Conservation (phyloP, 495 filamentous ascomycete genomes). For the Copromyces sp. region DNA sequence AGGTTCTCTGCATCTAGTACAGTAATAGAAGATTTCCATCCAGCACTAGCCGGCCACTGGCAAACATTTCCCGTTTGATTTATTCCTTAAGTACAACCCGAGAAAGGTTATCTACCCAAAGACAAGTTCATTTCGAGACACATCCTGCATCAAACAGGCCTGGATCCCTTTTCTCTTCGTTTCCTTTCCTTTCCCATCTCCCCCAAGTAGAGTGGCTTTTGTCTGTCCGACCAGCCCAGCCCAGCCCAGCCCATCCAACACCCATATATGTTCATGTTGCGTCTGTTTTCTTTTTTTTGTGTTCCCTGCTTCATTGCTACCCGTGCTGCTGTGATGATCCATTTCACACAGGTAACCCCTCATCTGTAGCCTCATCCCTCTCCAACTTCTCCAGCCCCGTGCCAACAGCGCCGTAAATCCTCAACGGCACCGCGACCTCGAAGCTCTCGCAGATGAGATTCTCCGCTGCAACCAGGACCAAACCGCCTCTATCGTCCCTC, state of each 20-base stretch:
- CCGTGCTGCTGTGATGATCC: neutral
- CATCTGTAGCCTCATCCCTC: conserved; percentile 34
- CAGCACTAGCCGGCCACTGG: neutral
- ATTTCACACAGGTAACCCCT: conserved; percentile 38
- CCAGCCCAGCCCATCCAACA: neutral
- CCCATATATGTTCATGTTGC: neutral
- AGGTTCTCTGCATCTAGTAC: neutral
- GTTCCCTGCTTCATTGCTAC: neutral
- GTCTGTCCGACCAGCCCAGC: neutral
- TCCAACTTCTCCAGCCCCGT: conserved; percentile 37
- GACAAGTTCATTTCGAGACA: neutral
- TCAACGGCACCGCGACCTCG: conserved; percentile 74
- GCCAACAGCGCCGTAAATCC: conserved; percentile 65
- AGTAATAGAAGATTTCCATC: neutral
- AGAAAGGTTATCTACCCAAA: neutral
- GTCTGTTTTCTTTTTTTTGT: neutral
- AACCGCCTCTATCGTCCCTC: conserved; percentile 59
- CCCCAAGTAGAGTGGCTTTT: neutral
- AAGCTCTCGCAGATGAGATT: conserved; percentile 76
- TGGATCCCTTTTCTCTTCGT: neutral
- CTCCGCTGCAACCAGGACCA: conserved; percentile 61
- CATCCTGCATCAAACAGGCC: neutral
- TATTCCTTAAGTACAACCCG: neutral
- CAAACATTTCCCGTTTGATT: neutral
- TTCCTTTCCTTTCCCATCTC: too few relatives aligned